Evolutionary conservation across 2,329 filamentous ascomycete species (phyloP), one percentile per base, ranked within the genome.

Genomic region (Cercospora zeina): DNA sequence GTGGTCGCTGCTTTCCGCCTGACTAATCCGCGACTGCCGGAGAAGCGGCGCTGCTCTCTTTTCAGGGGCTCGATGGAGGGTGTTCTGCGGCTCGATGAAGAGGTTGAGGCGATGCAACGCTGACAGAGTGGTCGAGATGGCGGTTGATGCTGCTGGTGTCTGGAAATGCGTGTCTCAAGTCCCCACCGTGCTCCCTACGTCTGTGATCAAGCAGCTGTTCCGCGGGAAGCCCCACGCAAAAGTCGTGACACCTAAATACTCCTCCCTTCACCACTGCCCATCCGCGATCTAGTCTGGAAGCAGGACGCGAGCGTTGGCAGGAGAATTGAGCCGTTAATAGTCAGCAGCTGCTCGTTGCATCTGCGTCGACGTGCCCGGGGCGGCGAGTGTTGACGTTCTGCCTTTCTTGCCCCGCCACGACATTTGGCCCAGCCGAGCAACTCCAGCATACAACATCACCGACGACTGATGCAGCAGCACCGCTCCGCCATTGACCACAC

Each of bases 41-140:
- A 39, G 33, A 59, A 30, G 31, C 37, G 53, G 54, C 58, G 19
- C 62, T 61, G 47, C 16, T 31, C 36, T 54, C 36, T n/a, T 47
- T n/a, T 39, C 57, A 27, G 30, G 37, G 51, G 31, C 42, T 27
- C 24, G 33, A 54, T 14, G 50, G 54, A 54, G 60, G 53, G 55
- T 42, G 45, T 61, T 66, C 34, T 60, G 57, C 61, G 66, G 50
- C 33, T 62, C 64, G 59, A 65, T 62, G 51, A 47, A 64, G 37
- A 56, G 37, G 47, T 60, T 53, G 42, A 36, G 58, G 16, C 36
- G 62, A 64, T 61, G 62, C 62, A 64, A 68, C 59, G 62, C 54
- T 58, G 49, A 24, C 30, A 54, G 50, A 51, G 45, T 61, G 36
- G 58, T 54, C 39, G 53, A 55, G 61, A 67, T 65, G 59, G 58